Conservation (phyloP, 208 protist genomes). For the Endotrypanum monterogeii region DNA sequence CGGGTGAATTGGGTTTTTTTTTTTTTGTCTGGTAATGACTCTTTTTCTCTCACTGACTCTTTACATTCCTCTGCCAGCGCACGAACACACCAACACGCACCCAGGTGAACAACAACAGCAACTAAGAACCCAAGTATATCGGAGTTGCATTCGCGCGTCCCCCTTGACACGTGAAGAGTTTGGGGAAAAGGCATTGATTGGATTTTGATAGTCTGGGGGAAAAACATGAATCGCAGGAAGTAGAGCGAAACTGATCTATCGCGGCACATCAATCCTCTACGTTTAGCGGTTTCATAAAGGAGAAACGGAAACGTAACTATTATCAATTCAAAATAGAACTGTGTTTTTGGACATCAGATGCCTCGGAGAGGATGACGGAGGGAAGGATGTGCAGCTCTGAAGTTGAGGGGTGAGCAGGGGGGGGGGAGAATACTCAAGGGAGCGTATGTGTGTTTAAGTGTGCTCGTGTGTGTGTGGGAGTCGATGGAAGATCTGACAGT, state of each 20-base stretch:
- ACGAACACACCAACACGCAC: neutral
- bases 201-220: neutral
- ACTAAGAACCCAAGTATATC: too few relatives aligned
- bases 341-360: neutral
- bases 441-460: neutral
- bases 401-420: neutral
- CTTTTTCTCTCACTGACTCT: neutral
- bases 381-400: neutral
- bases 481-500: neutral
- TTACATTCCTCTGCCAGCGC: neutral
- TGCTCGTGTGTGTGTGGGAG: neutral
- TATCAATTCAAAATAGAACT: neutral
- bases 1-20: neutral
- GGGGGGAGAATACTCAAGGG: neutral
- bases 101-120: neutral
- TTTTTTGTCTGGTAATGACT: neutral
- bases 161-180: neutral
- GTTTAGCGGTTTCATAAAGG: neutral
- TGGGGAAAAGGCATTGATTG: neutral
- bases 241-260: neutral
- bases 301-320: neutral
- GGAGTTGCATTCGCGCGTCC: neutral
- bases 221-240: neutral
- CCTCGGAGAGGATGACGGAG: neutral
- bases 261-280: neutral